Evolutionary conservation across 1,139 yeast species (phyloP).

Genomic region (Taphrina sp.): DNA sequence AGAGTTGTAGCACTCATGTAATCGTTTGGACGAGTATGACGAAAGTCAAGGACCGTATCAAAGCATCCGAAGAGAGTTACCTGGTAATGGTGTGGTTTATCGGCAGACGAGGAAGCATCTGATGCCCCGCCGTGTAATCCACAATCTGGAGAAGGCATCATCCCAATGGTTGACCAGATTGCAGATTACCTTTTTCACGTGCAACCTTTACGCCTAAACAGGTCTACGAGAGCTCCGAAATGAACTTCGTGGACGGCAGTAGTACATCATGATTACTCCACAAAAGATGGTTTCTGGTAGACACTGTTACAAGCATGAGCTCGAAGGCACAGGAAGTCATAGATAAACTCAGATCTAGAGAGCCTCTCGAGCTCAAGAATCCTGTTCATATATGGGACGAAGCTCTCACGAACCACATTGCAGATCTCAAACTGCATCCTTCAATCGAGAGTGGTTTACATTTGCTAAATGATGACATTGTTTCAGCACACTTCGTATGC

Average conservation of each 20-base stretch:
- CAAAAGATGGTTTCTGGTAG: not conserved
- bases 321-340: not conserved
- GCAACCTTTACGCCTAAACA: too few species aligned
- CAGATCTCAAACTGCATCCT: slow-evolving; percentile 11
- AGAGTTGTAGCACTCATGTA: slow-evolving; percentile 9
- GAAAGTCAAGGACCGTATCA: too few species aligned
- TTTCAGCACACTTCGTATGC: slow-evolving; percentile 15
- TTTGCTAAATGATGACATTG: slow-evolving; percentile 18
- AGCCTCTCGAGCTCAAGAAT: slow-evolving; percentile 1
- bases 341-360: not conserved
- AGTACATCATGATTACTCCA: too few species aligned
- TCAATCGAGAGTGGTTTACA: slow-evolving; percentile 14
- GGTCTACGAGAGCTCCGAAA: too few species aligned
- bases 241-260: too few species aligned
- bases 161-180: too few species aligned
- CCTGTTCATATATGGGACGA: slow-evolving; percentile 7
- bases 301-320: not conserved
- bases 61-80: too few species aligned
- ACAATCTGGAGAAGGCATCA: too few species aligned
- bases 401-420: slow-evolving; percentile 13
- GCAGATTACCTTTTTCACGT: too few species aligned
- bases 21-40: not conserved
- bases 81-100: too few species aligned
- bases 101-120: too few species aligned
- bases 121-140: too few species aligned